Evolutionary conservation across 768 basidiomycete species (phyloP).

Genomic region (Tylopilus cervinicoccineus): DNA sequence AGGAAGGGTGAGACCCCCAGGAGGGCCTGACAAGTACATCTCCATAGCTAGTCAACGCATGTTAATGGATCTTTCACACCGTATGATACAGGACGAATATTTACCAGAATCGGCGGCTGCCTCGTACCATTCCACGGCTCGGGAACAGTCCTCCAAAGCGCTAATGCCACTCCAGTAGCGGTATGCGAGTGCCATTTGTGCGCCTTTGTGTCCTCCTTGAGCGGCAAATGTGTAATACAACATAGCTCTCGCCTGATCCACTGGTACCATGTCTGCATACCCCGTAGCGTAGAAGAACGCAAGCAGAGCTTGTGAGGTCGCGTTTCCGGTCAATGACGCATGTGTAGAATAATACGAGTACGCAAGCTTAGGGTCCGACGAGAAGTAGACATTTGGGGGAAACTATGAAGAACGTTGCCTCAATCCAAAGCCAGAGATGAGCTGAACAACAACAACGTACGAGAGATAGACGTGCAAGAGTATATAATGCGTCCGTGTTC

Average conservation of each 20-base stretch:
- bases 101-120: constrained; percentile 80
- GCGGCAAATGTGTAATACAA: constrained; percentile 94
- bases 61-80: not conserved
- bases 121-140: constrained; percentile 87
- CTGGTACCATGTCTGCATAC: constrained; percentile 57
- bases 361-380: constrained; percentile 56
- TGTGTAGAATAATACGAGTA: constrained; percentile 62
- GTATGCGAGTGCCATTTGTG: constrained; percentile 92
- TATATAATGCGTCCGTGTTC: constrained; percentile 67
- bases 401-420: constrained; percentile 40
- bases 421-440: not conserved
- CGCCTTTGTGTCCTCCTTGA: constrained; percentile 78
- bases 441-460: constrained; percentile 37
- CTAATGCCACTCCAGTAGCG: constrained; percentile 96
- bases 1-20: constrained; percentile 84
- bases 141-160: constrained; percentile 78
- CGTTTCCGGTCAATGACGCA: constrained; percentile 70
- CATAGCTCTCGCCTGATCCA: constrained; percentile 78
- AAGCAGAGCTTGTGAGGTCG: constrained; percentile 79
- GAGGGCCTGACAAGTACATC: constrained; percentile 79
- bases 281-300: constrained; percentile 91
- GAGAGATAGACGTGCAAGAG: constrained; percentile 62
- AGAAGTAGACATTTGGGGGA: constrained; percentile 67
- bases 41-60: constrained; percentile 57
- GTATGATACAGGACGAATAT: constrained; percentile 24